phyloP scores from a whole-genome alignment of 257 asterid species.

The Handroanthus guayacan region DNA sequence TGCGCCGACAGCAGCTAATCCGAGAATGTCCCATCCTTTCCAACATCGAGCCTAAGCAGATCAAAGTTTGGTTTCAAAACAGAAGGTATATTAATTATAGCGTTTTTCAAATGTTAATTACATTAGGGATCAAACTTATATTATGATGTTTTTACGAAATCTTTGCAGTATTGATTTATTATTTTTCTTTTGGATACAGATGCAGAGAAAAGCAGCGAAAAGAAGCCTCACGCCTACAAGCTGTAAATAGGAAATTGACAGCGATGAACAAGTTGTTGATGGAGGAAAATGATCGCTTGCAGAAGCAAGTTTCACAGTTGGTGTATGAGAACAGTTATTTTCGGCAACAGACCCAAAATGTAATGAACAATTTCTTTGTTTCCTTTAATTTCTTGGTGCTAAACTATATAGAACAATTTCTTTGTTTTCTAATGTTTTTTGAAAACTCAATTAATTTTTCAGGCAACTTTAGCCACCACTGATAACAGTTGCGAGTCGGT shows the following conservation, averaged over 20 bases:
- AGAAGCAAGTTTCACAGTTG: conserved; percentile 94
- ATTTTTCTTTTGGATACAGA: conserved; percentile 45
- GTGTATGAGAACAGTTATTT: conserved; percentile 88
- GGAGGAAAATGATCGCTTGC: conserved; percentile 99
- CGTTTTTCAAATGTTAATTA: neutral
- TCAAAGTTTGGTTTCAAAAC: conserved; percentile 99
- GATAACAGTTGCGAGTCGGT: conserved; percentile 96
- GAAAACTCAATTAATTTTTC: neutral
- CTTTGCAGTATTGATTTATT: neutral
- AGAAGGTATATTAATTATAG: conserved; percentile 62
- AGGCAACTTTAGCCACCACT: conserved; percentile 82
- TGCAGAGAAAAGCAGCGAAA: conserved; percentile 96
- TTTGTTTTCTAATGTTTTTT: neutral
- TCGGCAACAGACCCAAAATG: conserved; percentile 87
- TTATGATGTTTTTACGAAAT: neutral
- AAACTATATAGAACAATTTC: neutral
- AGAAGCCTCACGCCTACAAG: conserved; percentile 93
- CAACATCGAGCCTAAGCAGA: conserved; percentile 96
- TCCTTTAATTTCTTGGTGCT: neutral
- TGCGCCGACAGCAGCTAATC: conserved; percentile 90
- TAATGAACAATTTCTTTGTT: conserved; percentile 27
- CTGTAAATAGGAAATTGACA: conserved; percentile 82
- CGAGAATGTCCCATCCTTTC: conserved; percentile 89
- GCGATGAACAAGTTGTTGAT: conserved; percentile 97
- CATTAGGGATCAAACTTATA: neutral